A percentile compares a stretch with the other conserved stretches of the same genome.
These are phyloP conservation scores for Lupinus albus DNA, from an alignment of 306 rosid genomes.

Conservation along the genomic window DNA sequence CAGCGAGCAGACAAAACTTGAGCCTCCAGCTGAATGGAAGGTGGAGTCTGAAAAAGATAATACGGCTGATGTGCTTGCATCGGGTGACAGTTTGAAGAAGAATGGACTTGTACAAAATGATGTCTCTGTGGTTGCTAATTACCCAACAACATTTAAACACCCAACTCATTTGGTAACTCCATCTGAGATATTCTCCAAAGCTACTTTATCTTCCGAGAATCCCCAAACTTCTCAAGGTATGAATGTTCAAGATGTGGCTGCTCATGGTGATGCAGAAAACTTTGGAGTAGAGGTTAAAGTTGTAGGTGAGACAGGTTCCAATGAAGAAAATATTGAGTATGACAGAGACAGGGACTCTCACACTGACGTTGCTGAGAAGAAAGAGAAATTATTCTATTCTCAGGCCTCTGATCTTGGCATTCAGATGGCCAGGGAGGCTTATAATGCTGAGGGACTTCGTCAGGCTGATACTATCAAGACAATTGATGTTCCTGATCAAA, in stretches of 20 bases:
- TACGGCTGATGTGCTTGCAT: constrained; percentile 42
- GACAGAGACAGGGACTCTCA: constrained; percentile 49
- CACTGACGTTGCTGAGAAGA: constrained; percentile 47
- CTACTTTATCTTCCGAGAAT: constrained; percentile 57
- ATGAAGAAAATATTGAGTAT: constrained; percentile 41
- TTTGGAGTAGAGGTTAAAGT: constrained; percentile 56
- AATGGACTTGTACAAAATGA: constrained; percentile 46
- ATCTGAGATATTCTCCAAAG: constrained; percentile 59
- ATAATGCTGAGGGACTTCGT: constrained; percentile 45
- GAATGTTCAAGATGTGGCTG: constrained; percentile 53
- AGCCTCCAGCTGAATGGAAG: constrained; percentile 43
- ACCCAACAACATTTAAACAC: constrained; percentile 52
- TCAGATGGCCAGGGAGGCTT: constrained; percentile 63
- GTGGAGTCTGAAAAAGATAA: constrained; percentile 51
- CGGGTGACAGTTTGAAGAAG: constrained; percentile 46
- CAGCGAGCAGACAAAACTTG: constrained; percentile 44
- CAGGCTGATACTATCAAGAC: constrained; percentile 43
- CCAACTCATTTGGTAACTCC: constrained; percentile 78
- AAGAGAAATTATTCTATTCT: constrained; percentile 66
- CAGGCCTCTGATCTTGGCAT: constrained; percentile 71
- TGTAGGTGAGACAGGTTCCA: constrained; percentile 51
- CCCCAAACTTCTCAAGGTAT: constrained; percentile 50
- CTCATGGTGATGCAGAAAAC: constrained; percentile 49
- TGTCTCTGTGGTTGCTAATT: constrained; percentile 48
- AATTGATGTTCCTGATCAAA: constrained; percentile 41